Conservation (phyloP, 495 filamentous ascomycete genomes). For the Penicillium pulvis region DNA sequence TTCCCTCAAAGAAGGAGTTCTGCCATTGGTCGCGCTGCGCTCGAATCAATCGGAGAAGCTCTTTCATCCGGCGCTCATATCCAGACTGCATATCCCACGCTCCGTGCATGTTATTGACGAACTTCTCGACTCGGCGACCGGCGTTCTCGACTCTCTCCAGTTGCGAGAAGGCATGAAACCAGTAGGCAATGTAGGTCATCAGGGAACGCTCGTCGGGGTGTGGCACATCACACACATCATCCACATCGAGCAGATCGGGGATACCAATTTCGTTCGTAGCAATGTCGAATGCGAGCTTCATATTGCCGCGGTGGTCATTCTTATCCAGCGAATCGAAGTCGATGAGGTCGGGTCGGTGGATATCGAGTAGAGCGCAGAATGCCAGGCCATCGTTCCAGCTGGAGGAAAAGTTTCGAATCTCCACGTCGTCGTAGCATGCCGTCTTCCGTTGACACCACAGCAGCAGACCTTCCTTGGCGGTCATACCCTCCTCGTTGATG, state of each 20-base stretch:
- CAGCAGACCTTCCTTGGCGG: conserved; percentile 91
- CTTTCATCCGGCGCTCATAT: conserved; percentile 86
- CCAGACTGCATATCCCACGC: conserved; percentile 99
- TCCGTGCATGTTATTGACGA: conserved; percentile 98
- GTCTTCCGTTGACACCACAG: conserved; percentile 99
- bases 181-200: conserved; percentile 99
- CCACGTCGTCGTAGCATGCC: conserved; percentile 94
- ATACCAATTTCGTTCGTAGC: conserved; percentile 96
- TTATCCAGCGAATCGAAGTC: conserved; percentile 95
- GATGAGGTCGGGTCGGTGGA: conserved; percentile 94
- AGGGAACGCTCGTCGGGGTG: conserved; percentile 94
- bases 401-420: conserved; percentile 87
- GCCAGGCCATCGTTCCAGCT: conserved; percentile 98
- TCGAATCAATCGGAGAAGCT: conserved; percentile 71
- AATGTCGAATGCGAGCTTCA: conserved; percentile 96
- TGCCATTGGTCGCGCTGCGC: conserved; percentile 75
- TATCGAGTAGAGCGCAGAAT: conserved; percentile 95
- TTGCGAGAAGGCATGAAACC: conserved; percentile 99
- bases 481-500: conserved; percentile 97
- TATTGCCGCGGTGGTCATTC: conserved; percentile 92
- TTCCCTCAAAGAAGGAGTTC: conserved; percentile 79
- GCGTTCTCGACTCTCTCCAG: conserved; percentile 98
- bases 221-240: conserved; percentile 96
- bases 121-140: conserved; percentile 94
- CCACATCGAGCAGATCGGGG: conserved; percentile 91